A percentile compares a stretch with the other conserved stretches of the same genome.
These are phyloP conservation scores for Carex scoparia DNA, from an alignment of 176 grass and related monocot genomes.

Conservation along the genomic window DNA sequence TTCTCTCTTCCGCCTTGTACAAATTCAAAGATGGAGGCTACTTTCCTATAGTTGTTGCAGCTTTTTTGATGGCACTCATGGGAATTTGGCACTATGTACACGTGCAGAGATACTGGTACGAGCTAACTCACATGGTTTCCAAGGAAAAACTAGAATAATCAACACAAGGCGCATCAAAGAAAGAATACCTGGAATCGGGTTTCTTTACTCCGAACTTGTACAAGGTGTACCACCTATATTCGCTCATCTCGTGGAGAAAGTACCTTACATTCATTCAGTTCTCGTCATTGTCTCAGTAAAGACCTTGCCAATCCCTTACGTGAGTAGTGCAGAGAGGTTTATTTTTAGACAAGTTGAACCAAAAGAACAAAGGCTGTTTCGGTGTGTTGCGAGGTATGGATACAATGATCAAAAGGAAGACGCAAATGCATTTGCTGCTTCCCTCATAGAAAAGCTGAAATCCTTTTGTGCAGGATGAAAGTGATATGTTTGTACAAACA, in stretches of 20 bases:
- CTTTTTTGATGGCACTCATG: slow-evolving; percentile 47
- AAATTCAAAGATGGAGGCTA: slow-evolving; percentile 66
- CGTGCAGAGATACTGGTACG: slow-evolving; percentile 40
- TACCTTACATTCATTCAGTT: slow-evolving; percentile 61
- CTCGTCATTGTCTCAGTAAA: slow-evolving; percentile 69
- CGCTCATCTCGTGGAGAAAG: slow-evolving; percentile 54
- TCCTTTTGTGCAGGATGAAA: slow-evolving; percentile 50
- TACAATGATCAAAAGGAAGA: slow-evolving; percentile 63
- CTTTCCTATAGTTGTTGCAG: slow-evolving; percentile 49
- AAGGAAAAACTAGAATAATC: slow-evolving; percentile 29
- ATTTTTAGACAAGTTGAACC: slow-evolving; percentile 50
- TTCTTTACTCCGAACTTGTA: slow-evolving; percentile 77
- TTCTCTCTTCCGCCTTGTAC: slow-evolving; percentile 70
- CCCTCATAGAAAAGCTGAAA: slow-evolving; percentile 43
- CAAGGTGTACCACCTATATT: slow-evolving; percentile 79
- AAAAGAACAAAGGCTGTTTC: slow-evolving; percentile 28
- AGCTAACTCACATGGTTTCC: slow-evolving; percentile 42
- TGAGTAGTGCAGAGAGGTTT: slow-evolving; percentile 43
- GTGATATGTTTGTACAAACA: slow-evolving; percentile 31
- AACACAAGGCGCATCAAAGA: background rate
- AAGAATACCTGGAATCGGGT: slow-evolving; percentile 47
- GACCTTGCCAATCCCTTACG: slow-evolving; percentile 53
- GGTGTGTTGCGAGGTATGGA: slow-evolving; percentile 61
- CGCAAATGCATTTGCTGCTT: slow-evolving; percentile 33
- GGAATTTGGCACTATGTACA: slow-evolving; percentile 77